A percentile compares a stretch with the other conserved stretches of the same genome.
These are phyloP conservation scores for Phytophthora capsici DNA, from an alignment of 352 stramenopile genomes.

Conservation along the genomic window DNA sequence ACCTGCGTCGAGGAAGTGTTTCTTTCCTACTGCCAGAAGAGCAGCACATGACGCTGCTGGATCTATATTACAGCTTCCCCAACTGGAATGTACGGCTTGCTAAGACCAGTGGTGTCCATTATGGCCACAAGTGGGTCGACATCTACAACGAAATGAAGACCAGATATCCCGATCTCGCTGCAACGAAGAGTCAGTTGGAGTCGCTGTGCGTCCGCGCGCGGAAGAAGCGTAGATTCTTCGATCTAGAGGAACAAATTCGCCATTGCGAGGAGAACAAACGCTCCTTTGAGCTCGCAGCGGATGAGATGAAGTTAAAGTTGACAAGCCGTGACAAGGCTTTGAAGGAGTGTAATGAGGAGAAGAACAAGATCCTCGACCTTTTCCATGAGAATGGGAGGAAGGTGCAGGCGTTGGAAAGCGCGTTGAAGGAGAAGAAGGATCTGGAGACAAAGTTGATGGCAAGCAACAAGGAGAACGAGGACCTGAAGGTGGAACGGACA, in stretches of 20 bases:
- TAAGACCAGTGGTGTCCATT: background rate
- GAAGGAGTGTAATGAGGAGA: background rate
- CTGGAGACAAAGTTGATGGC: background rate
- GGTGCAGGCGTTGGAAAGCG: too few species aligned
- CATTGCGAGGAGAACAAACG: background rate
- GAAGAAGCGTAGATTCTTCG: background rate
- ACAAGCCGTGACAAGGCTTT: too few species aligned
- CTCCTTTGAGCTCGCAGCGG: background rate
- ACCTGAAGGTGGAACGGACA: background rate
- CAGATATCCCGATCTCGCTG: background rate
- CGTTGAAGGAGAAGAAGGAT: background rate
- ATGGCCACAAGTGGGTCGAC: background rate
- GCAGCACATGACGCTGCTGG: background rate
- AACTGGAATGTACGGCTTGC: background rate
- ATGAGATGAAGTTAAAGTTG: background rate
- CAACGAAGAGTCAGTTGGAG: background rate
- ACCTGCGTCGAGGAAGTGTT: background rate
- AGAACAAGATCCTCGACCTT: background rate
- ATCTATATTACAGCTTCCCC: background rate
- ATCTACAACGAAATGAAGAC: conserved; percentile 3
- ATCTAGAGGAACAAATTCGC: background rate
- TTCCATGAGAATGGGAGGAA: too few species aligned
- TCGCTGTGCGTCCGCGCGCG: background rate
- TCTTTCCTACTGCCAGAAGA: background rate
- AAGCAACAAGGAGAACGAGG: background rate